phyloP scores from a whole-genome alignment of 2,329 filamentous ascomycete genomes.

The Verticillium alfalfae region DNA sequence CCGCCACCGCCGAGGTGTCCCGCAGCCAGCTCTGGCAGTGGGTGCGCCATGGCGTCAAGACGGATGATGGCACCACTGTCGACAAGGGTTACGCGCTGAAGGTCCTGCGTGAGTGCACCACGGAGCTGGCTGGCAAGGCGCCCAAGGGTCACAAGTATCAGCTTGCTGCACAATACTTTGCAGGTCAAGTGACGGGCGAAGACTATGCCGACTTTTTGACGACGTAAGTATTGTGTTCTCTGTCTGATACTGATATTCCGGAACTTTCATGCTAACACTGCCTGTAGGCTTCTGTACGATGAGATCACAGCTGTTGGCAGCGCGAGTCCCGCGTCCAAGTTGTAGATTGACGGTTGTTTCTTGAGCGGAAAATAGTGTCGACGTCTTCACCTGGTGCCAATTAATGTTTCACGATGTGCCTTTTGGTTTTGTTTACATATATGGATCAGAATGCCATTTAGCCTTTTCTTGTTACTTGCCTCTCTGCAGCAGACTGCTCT shows the following conservation, averaged over 20 bases:
- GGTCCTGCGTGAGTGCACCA: slow-evolving; percentile 80
- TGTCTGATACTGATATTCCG: background rate
- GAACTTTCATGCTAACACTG: slow-evolving; percentile 10
- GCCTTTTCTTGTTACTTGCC: background rate
- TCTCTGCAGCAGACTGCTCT: too few relatives aligned
- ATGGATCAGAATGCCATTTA: slow-evolving; percentile 1
- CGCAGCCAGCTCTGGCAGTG: slow-evolving; percentile 97
- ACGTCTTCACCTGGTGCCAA: background rate
- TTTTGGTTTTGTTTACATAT: background rate
- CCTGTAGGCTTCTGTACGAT: slow-evolving; percentile 69
- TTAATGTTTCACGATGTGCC: background rate
- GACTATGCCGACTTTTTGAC: slow-evolving; percentile 97
- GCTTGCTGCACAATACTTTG: slow-evolving; percentile 88
- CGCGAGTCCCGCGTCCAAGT: slow-evolving; percentile 56
- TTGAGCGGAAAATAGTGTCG: background rate
- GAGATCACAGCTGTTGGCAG: slow-evolving; percentile 74
- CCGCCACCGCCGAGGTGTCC: slow-evolving; percentile 92
- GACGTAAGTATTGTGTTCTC: slow-evolving; percentile 44
- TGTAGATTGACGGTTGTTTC: slow-evolving; percentile 34
- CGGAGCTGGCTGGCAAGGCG: slow-evolving; percentile 67
- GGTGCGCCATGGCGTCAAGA: slow-evolving; percentile 68
- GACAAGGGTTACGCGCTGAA: slow-evolving; percentile 88
- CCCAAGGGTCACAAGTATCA: slow-evolving; percentile 88
- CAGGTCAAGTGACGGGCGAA: slow-evolving; percentile 88
- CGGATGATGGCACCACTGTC: slow-evolving; percentile 83